These are phyloP conservation scores for Nicotiana tabacum DNA, from an alignment of 257 asterid genomes.

Conservation along the genomic window DNA sequence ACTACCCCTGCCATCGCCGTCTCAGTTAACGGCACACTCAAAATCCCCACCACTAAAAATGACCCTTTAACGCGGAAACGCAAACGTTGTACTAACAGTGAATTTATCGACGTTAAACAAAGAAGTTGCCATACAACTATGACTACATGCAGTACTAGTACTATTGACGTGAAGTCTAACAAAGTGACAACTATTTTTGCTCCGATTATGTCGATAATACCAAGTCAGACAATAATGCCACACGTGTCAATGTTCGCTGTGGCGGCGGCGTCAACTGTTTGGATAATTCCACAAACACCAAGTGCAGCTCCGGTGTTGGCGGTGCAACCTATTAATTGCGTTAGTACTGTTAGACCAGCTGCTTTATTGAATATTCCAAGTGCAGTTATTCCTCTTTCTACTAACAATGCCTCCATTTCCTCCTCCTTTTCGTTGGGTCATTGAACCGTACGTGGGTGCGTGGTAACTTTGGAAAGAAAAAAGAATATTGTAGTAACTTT, in stretches of 20 bases:
- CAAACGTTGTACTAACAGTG: slow-evolving; percentile 4
- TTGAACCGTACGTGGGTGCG: not conserved
- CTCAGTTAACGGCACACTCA: slow-evolving; percentile 57
- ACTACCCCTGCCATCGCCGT: slow-evolving; percentile 67
- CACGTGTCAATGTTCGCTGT: slow-evolving; percentile 40
- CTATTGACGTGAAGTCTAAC: too few relatives aligned
- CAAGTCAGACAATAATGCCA: slow-evolving; percentile 17
- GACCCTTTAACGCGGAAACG: slow-evolving; percentile 29
- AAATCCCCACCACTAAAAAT: slow-evolving; percentile 39
- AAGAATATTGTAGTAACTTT: too few relatives aligned
- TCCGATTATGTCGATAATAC: slow-evolving; percentile 52
- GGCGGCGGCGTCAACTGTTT: not conserved
- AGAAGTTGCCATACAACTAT: not conserved
- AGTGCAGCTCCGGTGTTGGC: not conserved
- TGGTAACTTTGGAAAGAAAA: not conserved
- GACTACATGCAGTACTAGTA: too few relatives aligned
- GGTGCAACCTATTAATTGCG: not conserved
- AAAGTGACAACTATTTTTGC: slow-evolving; percentile 27
- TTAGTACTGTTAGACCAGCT: not conserved
- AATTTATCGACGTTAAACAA: not conserved
- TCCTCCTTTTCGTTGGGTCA: not conserved
- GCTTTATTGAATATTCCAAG: not conserved
- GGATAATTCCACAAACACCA: not conserved
- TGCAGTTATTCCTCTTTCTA: not conserved
- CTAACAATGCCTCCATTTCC: not conserved